Evolutionary conservation across 225 moss, liverwort and hornwort species (phyloP), one percentile per base, ranked within the genome.

Genomic region (Takakia lepidozioides): DNA sequence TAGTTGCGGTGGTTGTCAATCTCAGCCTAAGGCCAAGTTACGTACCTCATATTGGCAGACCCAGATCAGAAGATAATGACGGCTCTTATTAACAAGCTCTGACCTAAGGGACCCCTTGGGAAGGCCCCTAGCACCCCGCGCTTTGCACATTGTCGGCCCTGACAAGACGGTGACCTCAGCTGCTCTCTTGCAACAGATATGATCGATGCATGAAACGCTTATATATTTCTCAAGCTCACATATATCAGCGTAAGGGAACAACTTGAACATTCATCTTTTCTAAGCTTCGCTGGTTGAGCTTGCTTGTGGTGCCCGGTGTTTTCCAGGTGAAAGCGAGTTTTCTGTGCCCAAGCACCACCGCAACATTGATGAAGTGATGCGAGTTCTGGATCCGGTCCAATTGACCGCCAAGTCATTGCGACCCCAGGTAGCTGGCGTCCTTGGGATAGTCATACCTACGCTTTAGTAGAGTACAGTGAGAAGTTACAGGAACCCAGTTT

Each of bases 31-130:
- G 23, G 22, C 73, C 74, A 60, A 50, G 74, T 80, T 28, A 54
- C 71, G 37, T 83, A 78, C 29, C 82, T 78, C 8, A 83, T 83
- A 25, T 70, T 83, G 36, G 75, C 80, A 0, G 80, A 76, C n/a
- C 71, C 65, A 4, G 54, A 81, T 26, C 80, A 75, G 29, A 75
- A 75, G 56, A 71, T 81, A 6, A 75, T 75, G 57, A 19, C 65
- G 60, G 6, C 56, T 81, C 1, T 71, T 68, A 40, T 76, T 83
- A 78, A 14, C 78, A 59, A 78, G 78, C 37, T 65, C 77, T 4
- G 78, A 78, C 36, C 67, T 64, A 55, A 83, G 67, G 22, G 82
- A 78, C 28, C 48, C 74, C 0, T 71, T 69, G 11, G 71, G 74
- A 24, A 43, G 48, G 25, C 82, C 74, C 16, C 67, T 83, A 21